Percentiles rank a stretch among this genome's conserved stretches.
Conservation (phyloP, 495 filamentous ascomycete species). For the Podospora anserina region DNA sequence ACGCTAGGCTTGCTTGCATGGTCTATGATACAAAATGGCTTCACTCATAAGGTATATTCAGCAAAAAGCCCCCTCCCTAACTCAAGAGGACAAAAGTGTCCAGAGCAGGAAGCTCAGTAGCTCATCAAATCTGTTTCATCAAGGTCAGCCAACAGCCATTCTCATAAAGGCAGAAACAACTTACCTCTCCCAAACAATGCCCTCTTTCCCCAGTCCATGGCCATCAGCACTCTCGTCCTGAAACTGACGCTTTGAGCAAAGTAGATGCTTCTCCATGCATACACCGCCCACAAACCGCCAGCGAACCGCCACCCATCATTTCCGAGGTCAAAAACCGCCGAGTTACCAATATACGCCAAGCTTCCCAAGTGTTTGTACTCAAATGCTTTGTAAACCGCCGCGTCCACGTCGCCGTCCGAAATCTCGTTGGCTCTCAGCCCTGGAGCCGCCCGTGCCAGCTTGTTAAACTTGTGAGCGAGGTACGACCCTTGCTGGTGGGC, state of each 20-base stretch:
- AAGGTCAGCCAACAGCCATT: slow-evolving; percentile 24
- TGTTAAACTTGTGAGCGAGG: slow-evolving; percentile 90
- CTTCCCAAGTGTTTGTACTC: slow-evolving; percentile 90
- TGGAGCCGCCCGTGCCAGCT: slow-evolving; percentile 74
- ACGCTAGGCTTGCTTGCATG: neutral
- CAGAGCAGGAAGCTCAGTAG: slow-evolving; percentile 41
- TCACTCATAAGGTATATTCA: neutral
- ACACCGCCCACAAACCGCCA: slow-evolving; percentile 89
- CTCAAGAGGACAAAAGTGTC: neutral
- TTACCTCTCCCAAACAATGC: slow-evolving; percentile 93
- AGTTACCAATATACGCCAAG: slow-evolving; percentile 93
- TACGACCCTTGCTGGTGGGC: slow-evolving; percentile 96
- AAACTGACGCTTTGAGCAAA: slow-evolving; percentile 97
- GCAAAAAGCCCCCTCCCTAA: too few relatives aligned
- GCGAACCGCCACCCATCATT: slow-evolving; percentile 64
- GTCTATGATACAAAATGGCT: neutral
- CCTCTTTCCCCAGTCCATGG: slow-evolving; percentile 98
- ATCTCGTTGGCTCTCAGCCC: slow-evolving; percentile 78
- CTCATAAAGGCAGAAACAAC: slow-evolving; percentile 21
- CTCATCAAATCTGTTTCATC: slow-evolving; percentile 59
- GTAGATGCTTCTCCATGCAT: slow-evolving; percentile 95
- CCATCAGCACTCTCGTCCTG: slow-evolving; percentile 81
- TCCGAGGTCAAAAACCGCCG: slow-evolving; percentile 84
- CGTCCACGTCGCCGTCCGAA: slow-evolving; percentile 84
- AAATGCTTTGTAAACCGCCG: slow-evolving; percentile 91